phyloP scores from a whole-genome alignment of 208 protist genomes.

The Wallacemonas sp. region DNA sequence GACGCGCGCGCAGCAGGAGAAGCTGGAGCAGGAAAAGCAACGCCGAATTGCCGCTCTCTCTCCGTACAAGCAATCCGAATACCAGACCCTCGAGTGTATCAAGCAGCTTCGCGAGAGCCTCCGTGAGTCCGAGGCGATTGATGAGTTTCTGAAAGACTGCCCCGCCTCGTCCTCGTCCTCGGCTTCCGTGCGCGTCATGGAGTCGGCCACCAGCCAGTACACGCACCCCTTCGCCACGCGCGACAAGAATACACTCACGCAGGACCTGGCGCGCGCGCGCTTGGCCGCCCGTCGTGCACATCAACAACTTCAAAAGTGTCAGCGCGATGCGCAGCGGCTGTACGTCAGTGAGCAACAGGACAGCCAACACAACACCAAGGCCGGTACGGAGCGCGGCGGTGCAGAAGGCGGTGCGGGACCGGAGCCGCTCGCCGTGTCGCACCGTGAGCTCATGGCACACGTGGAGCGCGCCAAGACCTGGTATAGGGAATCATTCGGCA shows the following conservation, averaged over 20 bases:
- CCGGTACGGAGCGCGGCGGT: too few species aligned
- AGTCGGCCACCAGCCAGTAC: not conserved
- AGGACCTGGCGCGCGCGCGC: constrained; percentile 8
- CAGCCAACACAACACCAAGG: not conserved
- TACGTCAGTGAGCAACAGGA: not conserved
- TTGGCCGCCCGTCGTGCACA: constrained; percentile 28
- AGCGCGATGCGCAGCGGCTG: constrained; percentile 36
- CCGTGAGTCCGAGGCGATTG: constrained; percentile 17
- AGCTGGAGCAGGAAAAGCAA: constrained; percentile 20
- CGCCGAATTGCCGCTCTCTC: constrained; percentile 35
- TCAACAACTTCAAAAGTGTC: constrained; percentile 31
- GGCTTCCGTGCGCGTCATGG: not conserved
- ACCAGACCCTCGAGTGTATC: constrained; percentile 51
- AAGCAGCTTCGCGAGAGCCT: constrained; percentile 39
- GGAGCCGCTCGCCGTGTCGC: too few species aligned
- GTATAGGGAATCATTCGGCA: constrained; percentile 55
- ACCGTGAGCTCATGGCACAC: constrained; percentile 31
- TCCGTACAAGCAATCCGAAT: constrained; percentile 54
- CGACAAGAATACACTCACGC: constrained; percentile 6
- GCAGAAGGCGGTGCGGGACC: constrained; percentile 26
- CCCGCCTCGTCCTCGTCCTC: not conserved
- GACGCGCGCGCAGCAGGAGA: constrained; percentile 3
- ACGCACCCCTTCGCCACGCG: not conserved
- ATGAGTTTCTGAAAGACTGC: constrained; percentile 1
- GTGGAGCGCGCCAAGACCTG: constrained; percentile 45